Base-by-base conservation (phyloP, 306 rosid species). In the Vachellia collinsii region DNA sequence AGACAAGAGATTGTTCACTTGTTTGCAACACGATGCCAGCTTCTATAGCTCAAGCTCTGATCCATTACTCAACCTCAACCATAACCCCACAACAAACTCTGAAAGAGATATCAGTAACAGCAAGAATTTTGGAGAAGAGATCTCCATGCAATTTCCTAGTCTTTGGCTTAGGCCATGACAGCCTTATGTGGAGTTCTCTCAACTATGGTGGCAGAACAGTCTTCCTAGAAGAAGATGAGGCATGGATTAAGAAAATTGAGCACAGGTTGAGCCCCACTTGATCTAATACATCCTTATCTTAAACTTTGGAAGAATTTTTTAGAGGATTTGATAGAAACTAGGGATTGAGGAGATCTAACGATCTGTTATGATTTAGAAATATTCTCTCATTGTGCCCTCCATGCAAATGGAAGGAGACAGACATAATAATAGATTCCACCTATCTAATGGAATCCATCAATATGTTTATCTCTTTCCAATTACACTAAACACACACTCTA, bases 81-180 rank as follows among this genome's bases (percentile, higher is more conserved):
- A 87, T 90, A 76, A 89, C 91, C 17, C 98, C 97, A 8, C 98
- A 93, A 51, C 98, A 93, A 82, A 87, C 93, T 4, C 75, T 82
- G 34, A 88, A 89, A 46, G 98, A 91, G 83, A 85, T 93, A 78
- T 83, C 89, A 7, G 92, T 90, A 75, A 10, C 93, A 23, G 88
- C 89, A 3, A 66, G 86, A 29, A 85, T 93, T 0, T 65, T 93
- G 14, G 88, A 85, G 53, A 72, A 76, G 72, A 77, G 72, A 20
- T 85, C 98, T 0, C 97, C 98, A 0, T 93, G 97, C 90, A 93
- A 93, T 78, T 91, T 93, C 77, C 83, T 91, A 3, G 93, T 93
- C 70, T 91, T 88, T 7, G 97, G 97, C 46, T 85, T 93, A 11
- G 98, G 97, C n/a, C 92, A 89, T 22, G 98, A 93, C 85, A 91